Base-by-base conservation (phyloP, 345 rosid species). In the Pistacia atlantica region DNA sequence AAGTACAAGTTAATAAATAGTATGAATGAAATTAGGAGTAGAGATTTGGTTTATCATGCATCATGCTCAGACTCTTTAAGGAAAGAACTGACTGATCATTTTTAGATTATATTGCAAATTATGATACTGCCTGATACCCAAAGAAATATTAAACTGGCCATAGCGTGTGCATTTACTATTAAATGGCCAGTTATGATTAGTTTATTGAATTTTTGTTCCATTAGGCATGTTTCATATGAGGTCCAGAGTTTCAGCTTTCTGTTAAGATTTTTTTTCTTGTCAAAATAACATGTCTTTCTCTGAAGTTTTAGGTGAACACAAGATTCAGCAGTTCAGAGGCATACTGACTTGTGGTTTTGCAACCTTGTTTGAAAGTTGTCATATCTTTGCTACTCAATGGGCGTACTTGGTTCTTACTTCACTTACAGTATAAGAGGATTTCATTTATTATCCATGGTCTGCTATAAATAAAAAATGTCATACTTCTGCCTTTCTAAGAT, bases 301-400 rank as follows among this genome's bases (percentile, higher is more conserved):
- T 16, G 60, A 33, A 52, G 45, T 35, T 55, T 69, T 9, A 55
- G 20, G 46, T 17, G 7, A 18, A 4, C 35, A 12, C n/a, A 16
- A n/a, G 46, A 67, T 78, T 72, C 72, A 69, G 51, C 70, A 49
- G 69, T 79, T 74, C 64, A 57, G 51, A 25, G 33, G 64, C 17
- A 6, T 20, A 46, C 6, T 20, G 46, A 55, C 46, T 69, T 33
- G 18, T 70, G 48, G 63, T 55, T 55, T 37, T 67, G 57, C 71
- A 67, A 17, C 4, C 38, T 22, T 22, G 18, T 67, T 22, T 28
- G n/a, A 22, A 7, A 7, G 38, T 72, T 37, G 25, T 22, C 20
- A 71, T 33, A 56, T 38, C 11, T 71, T n/a, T 56, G 8, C n/a
- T n/a, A 22, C 3, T 56, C 52, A 45, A 16, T 22, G 35, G 65